Base-by-base conservation (phyloP, 495 filamentous ascomycete genomes). In the Tuber umbilicatum region DNA sequence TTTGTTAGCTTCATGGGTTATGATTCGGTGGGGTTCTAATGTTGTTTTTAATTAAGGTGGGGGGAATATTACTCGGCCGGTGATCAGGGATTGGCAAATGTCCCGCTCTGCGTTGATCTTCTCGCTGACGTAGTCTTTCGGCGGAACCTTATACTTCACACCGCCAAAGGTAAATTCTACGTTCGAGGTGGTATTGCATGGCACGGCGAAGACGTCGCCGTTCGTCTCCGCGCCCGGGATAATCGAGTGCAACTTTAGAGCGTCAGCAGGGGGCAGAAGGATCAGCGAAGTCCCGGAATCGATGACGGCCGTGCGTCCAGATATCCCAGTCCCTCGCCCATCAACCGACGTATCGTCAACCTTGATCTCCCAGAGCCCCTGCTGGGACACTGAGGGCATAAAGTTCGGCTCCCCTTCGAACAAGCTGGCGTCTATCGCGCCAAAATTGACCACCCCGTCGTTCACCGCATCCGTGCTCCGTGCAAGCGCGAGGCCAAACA, bases 281-380 rank as follows among this genome's bases (percentile, higher is more conserved):
- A 91, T 87, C 80, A 89, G 93, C 0, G 91, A 91, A 0, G 93
- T 94, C 69, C 93, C 93, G 0, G 92, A 91, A 84, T 97, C 93
- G 77, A 97, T 89, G 79, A 91, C 90, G 21, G 90, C 90, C 16
- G 87, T 83, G 60, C 85, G 86, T 21, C 84, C 84, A 10, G 77
- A 83, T 68, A 93, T 83, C 16, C 83, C 83, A 41, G 86, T 85
- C 2, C 83, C 76, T 60, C 87, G 84, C 70, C 86, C 91, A 77
- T 89, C 86, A 68, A 90, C 86, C 19, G 86, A 85, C 60, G 87
- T 86, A 74, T 90, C 89, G 64, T 89, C 90, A 40, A 94, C 74
- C 0, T 88, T 83, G 73, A 97, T 90, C 50, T 88, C 86, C 93
- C 93, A 96, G 75, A 84, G 83, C 50, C 82, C 79, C 37, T 80